Conservation (phyloP, 257 asterid genomes). For the Plantago elongata region DNA sequence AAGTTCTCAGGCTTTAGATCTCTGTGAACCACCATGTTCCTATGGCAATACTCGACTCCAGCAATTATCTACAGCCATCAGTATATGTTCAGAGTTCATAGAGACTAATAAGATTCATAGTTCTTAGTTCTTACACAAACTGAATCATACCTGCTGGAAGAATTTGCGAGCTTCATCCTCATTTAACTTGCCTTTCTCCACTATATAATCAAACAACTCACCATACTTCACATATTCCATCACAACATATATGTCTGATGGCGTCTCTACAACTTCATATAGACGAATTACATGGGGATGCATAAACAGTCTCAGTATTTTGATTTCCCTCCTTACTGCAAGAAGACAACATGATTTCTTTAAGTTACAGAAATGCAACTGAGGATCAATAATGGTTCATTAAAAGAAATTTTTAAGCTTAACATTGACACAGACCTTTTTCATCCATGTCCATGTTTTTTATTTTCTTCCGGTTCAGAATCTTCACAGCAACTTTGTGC, state of each 20-base stretch:
- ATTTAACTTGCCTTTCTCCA: constrained; percentile 84
- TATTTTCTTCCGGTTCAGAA: constrained; percentile 83
- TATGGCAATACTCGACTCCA: constrained; percentile 95
- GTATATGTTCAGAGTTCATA: constrained; percentile 1
- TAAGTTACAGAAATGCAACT: constrained; percentile 9
- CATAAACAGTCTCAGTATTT: constrained; percentile 82
- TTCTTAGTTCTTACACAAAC: constrained; percentile 12
- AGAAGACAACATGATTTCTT: constrained; percentile 2
- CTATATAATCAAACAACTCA: constrained; percentile 91
- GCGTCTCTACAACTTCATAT: constrained; percentile 93
- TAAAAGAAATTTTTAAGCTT: constrained; percentile 14
- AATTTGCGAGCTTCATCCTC: constrained; percentile 84
- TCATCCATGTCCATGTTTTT: constrained; percentile 96
- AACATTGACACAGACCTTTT: constrained; percentile 51
- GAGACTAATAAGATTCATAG: background rate
- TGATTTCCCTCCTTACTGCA: constrained; percentile 90
- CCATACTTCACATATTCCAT: constrained; percentile 92
- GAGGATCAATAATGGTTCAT: no score
- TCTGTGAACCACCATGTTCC: constrained; percentile 94
- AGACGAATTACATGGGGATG: constrained; percentile 95
- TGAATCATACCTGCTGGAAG: constrained; percentile 73
- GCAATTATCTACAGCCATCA: constrained; percentile 70
- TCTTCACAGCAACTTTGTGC: constrained; percentile 89
- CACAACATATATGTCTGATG: constrained; percentile 76
- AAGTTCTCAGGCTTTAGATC: constrained; percentile 94